Conservation (phyloP, 2,329 filamentous ascomycete genomes). For the Colletotrichum chlorophyti region DNA sequence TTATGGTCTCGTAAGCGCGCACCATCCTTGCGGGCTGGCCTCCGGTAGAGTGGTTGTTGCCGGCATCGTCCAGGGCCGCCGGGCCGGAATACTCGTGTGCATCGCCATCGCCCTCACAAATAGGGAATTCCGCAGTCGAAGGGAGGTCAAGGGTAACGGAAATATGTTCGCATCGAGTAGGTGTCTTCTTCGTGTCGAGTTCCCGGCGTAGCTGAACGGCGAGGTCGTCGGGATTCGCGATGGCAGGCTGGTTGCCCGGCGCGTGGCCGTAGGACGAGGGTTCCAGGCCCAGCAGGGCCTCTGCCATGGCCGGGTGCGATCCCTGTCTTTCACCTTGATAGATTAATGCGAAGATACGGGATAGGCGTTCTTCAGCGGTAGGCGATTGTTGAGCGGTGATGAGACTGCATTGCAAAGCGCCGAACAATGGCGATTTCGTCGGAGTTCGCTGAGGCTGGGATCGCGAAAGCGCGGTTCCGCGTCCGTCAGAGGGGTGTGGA, state of each 20-base stretch:
- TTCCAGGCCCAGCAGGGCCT: constrained; percentile 35
- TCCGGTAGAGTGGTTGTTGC: constrained; percentile 28
- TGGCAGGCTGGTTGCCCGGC: constrained; percentile 36
- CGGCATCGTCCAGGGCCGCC: constrained; percentile 38
- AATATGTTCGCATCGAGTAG: constrained; percentile 57
- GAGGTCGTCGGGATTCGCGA: constrained; percentile 53
- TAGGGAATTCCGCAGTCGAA: constrained; percentile 49
- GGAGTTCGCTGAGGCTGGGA: constrained; percentile 1
- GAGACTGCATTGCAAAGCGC: neutral
- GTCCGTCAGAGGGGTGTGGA: neutral
- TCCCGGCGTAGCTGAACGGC: constrained; percentile 49
- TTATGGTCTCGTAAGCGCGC: constrained; percentile 51
- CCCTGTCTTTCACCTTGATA: neutral
- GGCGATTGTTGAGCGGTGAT: constrained; percentile 24
- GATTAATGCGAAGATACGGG: constrained; percentile 3
- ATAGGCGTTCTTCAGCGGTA: constrained; percentile 10
- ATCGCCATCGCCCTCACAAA: constrained; percentile 45
- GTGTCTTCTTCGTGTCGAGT: constrained; percentile 50
- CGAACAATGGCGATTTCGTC: constrained; percentile 11
- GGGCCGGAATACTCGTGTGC: constrained; percentile 44
- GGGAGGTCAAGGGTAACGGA: constrained; percentile 54
- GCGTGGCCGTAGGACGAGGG: constrained; percentile 32
- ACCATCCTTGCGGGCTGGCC: constrained; percentile 46
- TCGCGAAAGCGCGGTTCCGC: constrained; percentile 4
- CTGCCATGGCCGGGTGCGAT: constrained; percentile 28